Base-by-base conservation (phyloP, 2,329 filamentous ascomycete genomes). In the Penicillium hesseltinei region DNA sequence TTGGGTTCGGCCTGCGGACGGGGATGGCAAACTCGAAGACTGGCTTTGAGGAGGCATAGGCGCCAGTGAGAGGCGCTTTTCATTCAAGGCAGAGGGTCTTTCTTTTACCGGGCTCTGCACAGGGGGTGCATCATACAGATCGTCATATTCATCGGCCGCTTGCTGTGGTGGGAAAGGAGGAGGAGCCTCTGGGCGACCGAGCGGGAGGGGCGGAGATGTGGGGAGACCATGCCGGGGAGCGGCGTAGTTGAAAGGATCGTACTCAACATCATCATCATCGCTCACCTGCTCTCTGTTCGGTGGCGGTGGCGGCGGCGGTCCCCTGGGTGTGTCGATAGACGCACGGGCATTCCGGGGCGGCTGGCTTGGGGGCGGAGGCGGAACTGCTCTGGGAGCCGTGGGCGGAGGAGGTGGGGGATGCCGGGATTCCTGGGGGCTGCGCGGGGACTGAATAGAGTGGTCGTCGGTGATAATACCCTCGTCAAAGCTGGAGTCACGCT, bases 401-500 rank as follows among this genome's bases (percentile, higher is more conserved):
- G 87, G 87, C 40, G 74, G 74, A 49, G 73, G 84, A 6, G 85
- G 87, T 58, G 82, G 80, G n/a, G 71, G 70, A 43, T 62, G 70
- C 45, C 73, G 73, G 46, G 70, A 69, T 54, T 69, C 69, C 31
- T 73, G 73, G 39, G 76, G 75, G 59, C 70, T 75, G 52, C 74
- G 69, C 46, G 79, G 75, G 51, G 79, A 78, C 42, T 80, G 80
- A 53, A 78, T 62, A 35, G 86, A 77, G 38, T 75, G 72, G 48
- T 86, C 83, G 59, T 85, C 83, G 21, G 80, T 80, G 23, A 76
- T 77, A 3, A 83, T 83, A 40, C 80, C 84, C 56, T 89, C 87
- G 60, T 95, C 91, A 53, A 89, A 71, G 70, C 90, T 95, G 7
- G 88, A 85, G 45, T 93, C 90, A 53, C 88, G 84, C 8, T 83